Percentiles rank a stretch among this genome's conserved stretches.
phyloP scores from a whole-genome alignment of 169 alveolate species.

The Eimeria tenella region DNA sequence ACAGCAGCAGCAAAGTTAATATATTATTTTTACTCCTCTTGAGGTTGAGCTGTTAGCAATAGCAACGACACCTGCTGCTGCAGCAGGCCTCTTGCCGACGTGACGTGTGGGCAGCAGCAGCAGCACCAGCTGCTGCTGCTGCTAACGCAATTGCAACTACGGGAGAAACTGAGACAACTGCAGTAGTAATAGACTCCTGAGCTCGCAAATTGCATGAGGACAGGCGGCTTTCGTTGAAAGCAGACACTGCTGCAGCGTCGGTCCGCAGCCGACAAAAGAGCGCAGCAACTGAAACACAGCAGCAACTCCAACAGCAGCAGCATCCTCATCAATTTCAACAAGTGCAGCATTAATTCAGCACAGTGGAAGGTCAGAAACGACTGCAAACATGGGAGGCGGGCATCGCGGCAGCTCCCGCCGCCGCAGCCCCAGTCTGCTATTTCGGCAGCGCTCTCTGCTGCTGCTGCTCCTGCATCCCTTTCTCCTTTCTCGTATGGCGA shows the following conservation, averaged over 20 bases:
- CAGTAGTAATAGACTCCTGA: background rate
- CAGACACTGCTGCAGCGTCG: background rate
- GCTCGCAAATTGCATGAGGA: background rate
- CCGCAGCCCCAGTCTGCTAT: background rate
- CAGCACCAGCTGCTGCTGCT: background rate
- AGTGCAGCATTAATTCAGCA: background rate
- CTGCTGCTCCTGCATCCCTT: background rate
- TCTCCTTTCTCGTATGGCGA: background rate
- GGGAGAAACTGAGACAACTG: background rate
- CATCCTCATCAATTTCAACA: background rate
- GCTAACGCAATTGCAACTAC: background rate
- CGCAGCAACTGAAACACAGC: background rate
- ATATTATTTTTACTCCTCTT: background rate
- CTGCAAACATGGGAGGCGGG: background rate
- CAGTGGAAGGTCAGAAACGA: background rate
- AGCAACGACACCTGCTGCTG: background rate
- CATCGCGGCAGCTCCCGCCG: background rate
- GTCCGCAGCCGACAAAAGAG: constrained; percentile 27
- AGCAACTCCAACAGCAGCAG: background rate
- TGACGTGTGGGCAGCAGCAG: background rate
- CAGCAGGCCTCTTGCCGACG: background rate
- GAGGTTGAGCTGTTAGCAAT: background rate
- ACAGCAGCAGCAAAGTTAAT: background rate
- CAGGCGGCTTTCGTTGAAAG: background rate
- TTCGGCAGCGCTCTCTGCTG: background rate